These are phyloP conservation scores for Amanita rimosa DNA, from an alignment of 768 basidiomycete genomes.

Conservation along the genomic window DNA sequence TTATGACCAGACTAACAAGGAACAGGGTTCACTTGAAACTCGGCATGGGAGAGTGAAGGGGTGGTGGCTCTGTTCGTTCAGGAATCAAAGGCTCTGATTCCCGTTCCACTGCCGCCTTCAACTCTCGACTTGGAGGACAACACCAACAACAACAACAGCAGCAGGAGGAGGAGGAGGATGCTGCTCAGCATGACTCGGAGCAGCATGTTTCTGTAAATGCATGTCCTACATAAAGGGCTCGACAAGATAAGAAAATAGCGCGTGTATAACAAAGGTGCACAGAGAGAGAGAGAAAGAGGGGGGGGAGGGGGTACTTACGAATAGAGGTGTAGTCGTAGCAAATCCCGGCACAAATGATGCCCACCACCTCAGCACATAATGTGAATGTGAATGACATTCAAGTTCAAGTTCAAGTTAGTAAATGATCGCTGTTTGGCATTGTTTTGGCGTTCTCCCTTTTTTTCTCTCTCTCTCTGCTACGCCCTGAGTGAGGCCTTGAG, in stretches of 20 bases:
- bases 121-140: too few relatives aligned
- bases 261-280: too few relatives aligned
- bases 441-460: too few relatives aligned
- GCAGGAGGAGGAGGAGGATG: too few relatives aligned
- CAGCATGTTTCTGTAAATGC: conserved; percentile 18
- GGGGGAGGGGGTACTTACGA: conserved; percentile 12
- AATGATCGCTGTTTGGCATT: conserved; percentile 7
- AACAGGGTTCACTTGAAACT: not conserved
- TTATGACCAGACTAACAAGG: too few relatives aligned
- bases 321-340: conserved; percentile 27
- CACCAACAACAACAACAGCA: not conserved
- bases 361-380: conserved; percentile 18
- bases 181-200: not conserved
- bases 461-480: too few relatives aligned
- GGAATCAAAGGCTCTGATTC: conserved; percentile 4
- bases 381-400: too few relatives aligned
- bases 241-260: too few relatives aligned
- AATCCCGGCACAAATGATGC: conserved; percentile 23
- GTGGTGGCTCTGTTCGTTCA: not conserved
- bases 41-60: not conserved
- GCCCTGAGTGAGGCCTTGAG: too few relatives aligned
- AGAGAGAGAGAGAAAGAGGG: too few relatives aligned
- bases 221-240: conserved; percentile 18
- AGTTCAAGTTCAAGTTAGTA: too few relatives aligned
- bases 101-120: not conserved